These are phyloP conservation scores for Diaporthe capsici DNA, from an alignment of 2,329 filamentous ascomycete genomes.

Conservation along the genomic window DNA sequence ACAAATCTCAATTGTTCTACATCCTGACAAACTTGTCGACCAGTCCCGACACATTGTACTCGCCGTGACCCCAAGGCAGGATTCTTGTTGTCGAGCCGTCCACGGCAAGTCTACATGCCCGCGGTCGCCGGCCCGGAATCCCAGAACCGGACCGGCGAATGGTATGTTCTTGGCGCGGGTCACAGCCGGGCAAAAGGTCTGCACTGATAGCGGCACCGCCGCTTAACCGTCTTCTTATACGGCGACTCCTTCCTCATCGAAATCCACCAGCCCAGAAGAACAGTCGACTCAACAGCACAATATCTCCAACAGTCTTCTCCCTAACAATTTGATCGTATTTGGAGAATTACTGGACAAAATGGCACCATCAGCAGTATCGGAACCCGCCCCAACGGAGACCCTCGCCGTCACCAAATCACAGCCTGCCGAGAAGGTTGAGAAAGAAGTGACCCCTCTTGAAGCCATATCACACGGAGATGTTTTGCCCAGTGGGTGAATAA, in stretches of 20 bases:
- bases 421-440: conserved; percentile 26
- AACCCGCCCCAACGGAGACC: conserved; percentile 3
- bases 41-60: too few species aligned
- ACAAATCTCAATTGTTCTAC: not conserved
- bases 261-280: not conserved
- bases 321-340: not conserved
- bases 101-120: not conserved
- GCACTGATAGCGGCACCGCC: conserved; percentile 26
- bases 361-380: conserved; percentile 37
- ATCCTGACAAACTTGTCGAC: not conserved
- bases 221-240: conserved; percentile 31
- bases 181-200: conserved; percentile 19
- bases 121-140: conserved; percentile 22
- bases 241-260: not conserved
- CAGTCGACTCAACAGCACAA: not conserved
- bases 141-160: conserved; percentile 35
- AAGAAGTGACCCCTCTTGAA: conserved; percentile 46
- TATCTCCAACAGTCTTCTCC: not conserved
- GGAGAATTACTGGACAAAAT: not conserved
- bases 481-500: conserved; percentile 44
- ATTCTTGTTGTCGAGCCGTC: not conserved
- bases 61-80: not conserved
- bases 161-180: conserved; percentile 28
- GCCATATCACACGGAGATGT: conserved; percentile 50
- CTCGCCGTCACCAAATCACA: conserved; percentile 35